Base-by-base conservation (phyloP, 2,329 filamentous ascomycete genomes). In the Mollisia scopiformis region DNA sequence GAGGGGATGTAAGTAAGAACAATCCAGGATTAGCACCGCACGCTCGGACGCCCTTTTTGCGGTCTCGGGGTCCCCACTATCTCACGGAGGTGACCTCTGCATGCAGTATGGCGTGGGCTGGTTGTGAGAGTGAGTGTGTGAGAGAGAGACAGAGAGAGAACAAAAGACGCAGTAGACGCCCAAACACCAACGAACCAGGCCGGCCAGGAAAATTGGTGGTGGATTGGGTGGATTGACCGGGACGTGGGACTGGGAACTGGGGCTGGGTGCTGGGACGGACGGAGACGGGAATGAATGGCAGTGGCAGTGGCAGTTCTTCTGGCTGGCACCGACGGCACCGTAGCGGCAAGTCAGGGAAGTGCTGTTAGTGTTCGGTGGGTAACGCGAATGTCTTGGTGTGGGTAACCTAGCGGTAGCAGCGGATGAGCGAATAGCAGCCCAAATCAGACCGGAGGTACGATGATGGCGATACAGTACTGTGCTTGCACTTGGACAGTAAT, bases 271-370 rank as follows among this genome's bases (percentile, higher is more conserved):
- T 47, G 19, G 55, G 55, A 57, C 55, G 55, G 55, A n/a, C n/a
- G n/a, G n/a, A n/a, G n/a, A n/a, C n/a, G n/a, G n/a, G n/a, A n/a
- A n/a, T n/a, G n/a, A n/a, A n/a, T n/a, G n/a, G n/a, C n/a, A n/a
- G n/a, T n/a, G n/a, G n/a, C n/a, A n/a, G n/a, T n/a, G n/a, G n/a
- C n/a, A n/a, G n/a, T n/a, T n/a, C n/a, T n/a, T n/a, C n/a, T n/a
- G 46, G 52, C 51, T 57, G 55, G 46, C 47, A 57, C 55, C 46
- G 46, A 51, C 55, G 47, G 46, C 43, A 52, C 23, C 46, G 55
- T 52, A 51, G 55, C 13, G 31, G 35, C 5, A 49, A n/a, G 23
- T 7, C 46, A 49, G 46, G 6, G 13, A 41, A n/a, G n/a, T n/a
- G n/a, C n/a, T n/a, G 19, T 41, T 28, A 54, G 51, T 25, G 31